These are phyloP conservation scores for Eleusine coracana DNA, from an alignment of 176 grass and related monocot species.

Conservation along the genomic window DNA sequence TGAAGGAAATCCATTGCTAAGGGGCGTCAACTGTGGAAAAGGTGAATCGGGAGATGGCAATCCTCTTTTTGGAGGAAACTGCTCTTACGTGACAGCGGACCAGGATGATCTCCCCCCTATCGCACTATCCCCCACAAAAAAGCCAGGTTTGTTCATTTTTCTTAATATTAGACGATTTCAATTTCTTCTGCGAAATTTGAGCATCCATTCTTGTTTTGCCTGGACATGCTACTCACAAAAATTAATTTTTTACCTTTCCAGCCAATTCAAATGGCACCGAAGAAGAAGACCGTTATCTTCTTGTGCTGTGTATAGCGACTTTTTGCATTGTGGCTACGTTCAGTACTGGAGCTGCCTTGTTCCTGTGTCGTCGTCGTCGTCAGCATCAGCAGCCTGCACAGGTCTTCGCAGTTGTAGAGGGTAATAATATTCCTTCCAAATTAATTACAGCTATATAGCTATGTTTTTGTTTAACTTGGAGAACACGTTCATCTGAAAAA, in stretches of 20 bases:
- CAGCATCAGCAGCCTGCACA: conserved; percentile 34
- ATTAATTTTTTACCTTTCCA: conserved; percentile 36
- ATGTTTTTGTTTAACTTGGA: conserved; percentile 6
- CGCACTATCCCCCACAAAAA: conserved; percentile 17
- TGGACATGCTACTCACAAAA: conserved; percentile 5
- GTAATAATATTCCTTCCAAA: conserved; percentile 43
- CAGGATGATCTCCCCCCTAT: conserved; percentile 28
- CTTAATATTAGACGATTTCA: neutral
- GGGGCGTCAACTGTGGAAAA: conserved; percentile 24
- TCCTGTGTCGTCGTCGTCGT: conserved; percentile 42
- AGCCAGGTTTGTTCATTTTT: neutral
- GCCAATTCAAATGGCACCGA: neutral
- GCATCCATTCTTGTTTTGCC: neutral
- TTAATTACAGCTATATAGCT: neutral
- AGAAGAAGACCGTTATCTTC: neutral
- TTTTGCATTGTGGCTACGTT: conserved; percentile 30
- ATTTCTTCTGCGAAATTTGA: neutral
- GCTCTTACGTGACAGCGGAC: conserved; percentile 31
- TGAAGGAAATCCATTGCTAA: conserved; percentile 62
- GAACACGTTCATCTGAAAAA: neutral
- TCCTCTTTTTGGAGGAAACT: conserved; percentile 22
- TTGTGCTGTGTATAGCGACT: conserved; percentile 34
- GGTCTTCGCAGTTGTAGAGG: conserved; percentile 78
- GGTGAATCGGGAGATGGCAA: neutral
- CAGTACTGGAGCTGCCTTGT: conserved; percentile 2